A percentile compares a stretch with the other conserved stretches of the same genome.
phyloP scores from a whole-genome alignment of 768 basidiomycete species.

The Hygrocybe coccinea region DNA sequence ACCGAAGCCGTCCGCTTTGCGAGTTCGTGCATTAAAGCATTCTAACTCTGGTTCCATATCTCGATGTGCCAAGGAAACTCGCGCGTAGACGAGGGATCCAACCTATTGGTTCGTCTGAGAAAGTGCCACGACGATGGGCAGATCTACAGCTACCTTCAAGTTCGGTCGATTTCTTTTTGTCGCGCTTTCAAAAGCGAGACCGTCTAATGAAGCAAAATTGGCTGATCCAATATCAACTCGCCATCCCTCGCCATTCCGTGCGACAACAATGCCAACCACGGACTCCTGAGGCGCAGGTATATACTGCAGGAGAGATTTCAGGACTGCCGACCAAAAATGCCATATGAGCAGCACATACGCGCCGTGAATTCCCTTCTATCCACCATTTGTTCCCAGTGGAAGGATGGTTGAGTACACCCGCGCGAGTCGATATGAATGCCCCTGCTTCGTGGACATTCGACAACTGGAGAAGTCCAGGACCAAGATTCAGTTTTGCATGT shows the following conservation, averaged over 20 bases:
- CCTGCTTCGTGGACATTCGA: slow-evolving; percentile 27
- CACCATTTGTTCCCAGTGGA: slow-evolving; percentile 76
- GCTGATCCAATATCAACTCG: slow-evolving; percentile 92
- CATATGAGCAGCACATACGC: slow-evolving; percentile 59
- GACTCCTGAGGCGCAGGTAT: slow-evolving; percentile 85
- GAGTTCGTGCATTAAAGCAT: slow-evolving; percentile 91
- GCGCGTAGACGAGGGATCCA: slow-evolving; percentile 84
- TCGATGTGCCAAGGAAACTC: slow-evolving; percentile 89
- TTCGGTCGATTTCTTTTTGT: slow-evolving; percentile 93
- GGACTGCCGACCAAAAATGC: background rate
- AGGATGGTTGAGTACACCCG: slow-evolving; percentile 66
- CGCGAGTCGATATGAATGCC: slow-evolving; percentile 55
- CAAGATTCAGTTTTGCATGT: slow-evolving; percentile 78
- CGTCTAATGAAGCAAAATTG: slow-evolving; percentile 80
- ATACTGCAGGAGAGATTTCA: slow-evolving; percentile 52
- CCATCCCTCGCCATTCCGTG: slow-evolving; percentile 82
- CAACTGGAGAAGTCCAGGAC: slow-evolving; percentile 70
- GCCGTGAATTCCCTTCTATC: slow-evolving; percentile 80
- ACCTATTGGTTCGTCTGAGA: slow-evolving; percentile 47
- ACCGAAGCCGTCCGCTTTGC: slow-evolving; percentile 89
- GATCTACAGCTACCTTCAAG: slow-evolving; percentile 54
- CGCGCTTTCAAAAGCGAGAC: slow-evolving; percentile 91
- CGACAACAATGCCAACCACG: slow-evolving; percentile 78
- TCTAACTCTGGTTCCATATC: slow-evolving; percentile 99
- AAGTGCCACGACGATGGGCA: background rate